Base-by-base conservation (phyloP, 129 eudicot genomes). In the Artemisia argyi region DNA sequence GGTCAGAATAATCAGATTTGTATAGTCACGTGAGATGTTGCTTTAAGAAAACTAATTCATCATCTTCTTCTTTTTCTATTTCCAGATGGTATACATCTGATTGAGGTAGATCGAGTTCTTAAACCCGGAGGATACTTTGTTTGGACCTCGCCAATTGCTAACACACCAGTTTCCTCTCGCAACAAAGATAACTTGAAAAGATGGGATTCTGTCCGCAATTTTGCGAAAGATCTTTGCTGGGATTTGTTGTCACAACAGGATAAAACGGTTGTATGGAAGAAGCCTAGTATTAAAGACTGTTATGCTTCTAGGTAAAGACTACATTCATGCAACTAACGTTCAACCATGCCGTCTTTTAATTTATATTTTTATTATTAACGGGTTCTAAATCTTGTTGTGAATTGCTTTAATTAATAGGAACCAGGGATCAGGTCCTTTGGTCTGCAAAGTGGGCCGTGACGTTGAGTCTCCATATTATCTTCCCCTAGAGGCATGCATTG, bases 41-140 rank as follows among this genome's bases (percentile, higher is more conserved):
- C n/a, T n/a, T n/a, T n/a, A n/a, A n/a, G n/a, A n/a, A n/a, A n/a
- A n/a, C n/a, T n/a, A n/a, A n/a, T n/a, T n/a, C n/a, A n/a, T n/a
- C n/a, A n/a, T n/a, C n/a, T n/a, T n/a, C n/a, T n/a, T n/a, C n/a
- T 75, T 68, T 74, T 44, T 51, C 61, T 59, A 72, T 73, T 79
- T 81, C 10, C 55, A 94, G 98, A 88, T 55, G 98, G 97, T 30
- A 70, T 83, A 64, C 89, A 78, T 76, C 76, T 95, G 73, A 70
- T 88, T 76, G 99, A 95, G 83, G 97, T 88, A 49, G 97, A 95
- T 83, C 81, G 99, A 68, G 79, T 95, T 78, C 75, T 95, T 79
- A 78, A 94, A 71, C 99, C 99, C 51, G 99, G 99, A 64, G 99
- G 97, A 75, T 95, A 95, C 74, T 95, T 95, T 81, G 99, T 95